Evolutionary conservation across 2,329 filamentous ascomycete genomes (phyloP), one percentile per base, ranked within the genome.

Genomic region (Nothopassalora personata): DNA sequence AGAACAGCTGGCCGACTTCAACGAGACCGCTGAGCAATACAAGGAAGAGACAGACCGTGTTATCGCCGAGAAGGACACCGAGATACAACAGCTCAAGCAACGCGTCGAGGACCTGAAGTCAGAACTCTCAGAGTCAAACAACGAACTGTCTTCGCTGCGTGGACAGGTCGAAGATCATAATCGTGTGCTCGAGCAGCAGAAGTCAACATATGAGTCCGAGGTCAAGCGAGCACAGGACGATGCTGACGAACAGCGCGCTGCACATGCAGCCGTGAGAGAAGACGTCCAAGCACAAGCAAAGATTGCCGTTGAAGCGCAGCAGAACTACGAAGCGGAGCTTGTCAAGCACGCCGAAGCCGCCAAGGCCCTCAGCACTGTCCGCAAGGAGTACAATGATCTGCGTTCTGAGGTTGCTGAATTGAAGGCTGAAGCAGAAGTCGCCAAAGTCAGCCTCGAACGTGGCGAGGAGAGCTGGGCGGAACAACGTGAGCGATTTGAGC

Each of bases 261-360:
- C 91, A 53, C 86, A 90, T 33, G 86, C 90, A 65, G 91, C 89
- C 71, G 89, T 96, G 71, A 90, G 95, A 71, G 89, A 96, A 68
- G 92, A 97, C 68, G 84, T 97, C 46, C 92, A 94, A 62, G 87
- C 90, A 0, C 94, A 99, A 74, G 92, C 93, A 30, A 89, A 95
- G 48, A 97, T 99, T 69, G 91, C 94, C 2, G 87, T 91, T 55
- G 89, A 91, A 73, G 91, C 94, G 3, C 94, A 99, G 72, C 88
- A 96, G 71, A 92, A 94, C 66, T 99, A 99, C 71, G 95, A 99
- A 73, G 87, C 87, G 63, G 94, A 99, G 73, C 82, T 99, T 10
- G 84, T 96, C 68, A 97, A 94, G 77, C 94, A 99, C 75, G 93
- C 92, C 1, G 91, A 97, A 65, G 94, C 93, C n/a, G 90, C 93